These are phyloP conservation scores for Plasmodium relictum DNA, from an alignment of 169 alveolate genomes.

Conservation along the genomic window DNA sequence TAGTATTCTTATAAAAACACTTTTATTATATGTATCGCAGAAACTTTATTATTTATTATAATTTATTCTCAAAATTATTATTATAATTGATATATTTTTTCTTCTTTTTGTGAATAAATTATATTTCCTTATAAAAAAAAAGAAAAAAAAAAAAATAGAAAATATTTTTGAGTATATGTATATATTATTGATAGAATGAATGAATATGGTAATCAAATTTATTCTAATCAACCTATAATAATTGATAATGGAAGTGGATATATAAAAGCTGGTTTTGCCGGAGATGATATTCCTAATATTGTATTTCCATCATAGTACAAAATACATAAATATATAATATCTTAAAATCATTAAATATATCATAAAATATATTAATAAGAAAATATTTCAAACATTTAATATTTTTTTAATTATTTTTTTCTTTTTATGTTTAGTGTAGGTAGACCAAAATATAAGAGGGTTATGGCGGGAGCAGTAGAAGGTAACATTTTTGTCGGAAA, in stretches of 20 bases:
- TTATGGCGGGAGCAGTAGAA: constrained; percentile 87
- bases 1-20: not conserved
- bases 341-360: not conserved
- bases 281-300: constrained; percentile 84
- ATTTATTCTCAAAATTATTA: too few species aligned
- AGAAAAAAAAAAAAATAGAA: constrained; percentile 8
- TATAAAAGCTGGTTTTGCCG: constrained; percentile 88
- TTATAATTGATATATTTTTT: not conserved
- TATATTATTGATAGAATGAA: constrained; percentile 29
- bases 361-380: not conserved
- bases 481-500: constrained; percentile 78
- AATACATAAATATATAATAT: not conserved
- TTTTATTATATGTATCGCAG: too few species aligned
- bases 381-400: not conserved
- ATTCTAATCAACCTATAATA: constrained; percentile 82
- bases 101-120: not conserved
- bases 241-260: constrained; percentile 86
- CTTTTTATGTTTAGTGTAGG: constrained; percentile 77
- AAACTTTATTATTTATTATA: too few species aligned
- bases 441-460: constrained; percentile 84
- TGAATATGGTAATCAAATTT: constrained; percentile 59
- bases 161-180: not conserved
- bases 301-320: constrained; percentile 83
- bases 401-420: constrained; percentile 4
- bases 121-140: not conserved